Conservation (phyloP, 2,329 filamentous ascomycete species). For the Fusarium euwallaceae region DNA sequence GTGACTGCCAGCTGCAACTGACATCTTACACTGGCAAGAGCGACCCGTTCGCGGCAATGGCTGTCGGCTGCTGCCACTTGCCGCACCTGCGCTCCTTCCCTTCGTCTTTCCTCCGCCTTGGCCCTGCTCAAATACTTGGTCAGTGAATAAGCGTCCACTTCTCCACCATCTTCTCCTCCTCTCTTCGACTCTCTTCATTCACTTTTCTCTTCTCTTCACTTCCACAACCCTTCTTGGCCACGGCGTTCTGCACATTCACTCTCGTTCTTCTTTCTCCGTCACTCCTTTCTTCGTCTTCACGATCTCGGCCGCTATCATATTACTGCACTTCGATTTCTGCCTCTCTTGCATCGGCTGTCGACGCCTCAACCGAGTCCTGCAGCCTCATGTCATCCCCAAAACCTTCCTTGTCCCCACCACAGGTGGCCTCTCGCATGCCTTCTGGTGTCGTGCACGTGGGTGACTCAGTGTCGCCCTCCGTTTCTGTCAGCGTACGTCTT, state of each 20-base stretch:
- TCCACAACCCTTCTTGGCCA: conserved; percentile 35
- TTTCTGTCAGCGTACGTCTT: conserved; percentile 37
- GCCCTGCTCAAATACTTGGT: conserved; percentile 37
- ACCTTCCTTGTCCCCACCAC: conserved; percentile 46
- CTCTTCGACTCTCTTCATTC: conserved; percentile 21
- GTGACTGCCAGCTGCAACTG: conserved; percentile 24
- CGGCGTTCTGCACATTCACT: conserved; percentile 40
- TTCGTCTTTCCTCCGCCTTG: conserved; percentile 32
- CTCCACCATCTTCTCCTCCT: conserved; percentile 27
- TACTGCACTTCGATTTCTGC: conserved; percentile 16
- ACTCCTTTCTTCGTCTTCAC: conserved; percentile 45
- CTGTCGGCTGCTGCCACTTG: conserved; percentile 35
- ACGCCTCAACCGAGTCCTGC: conserved; percentile 10
- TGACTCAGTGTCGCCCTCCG: conserved; percentile 27
- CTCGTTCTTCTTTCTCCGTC: conserved; percentile 49
- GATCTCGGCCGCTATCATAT: conserved; percentile 46
- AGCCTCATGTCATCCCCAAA: conserved; percentile 50
- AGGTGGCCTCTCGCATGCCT: conserved; percentile 37
- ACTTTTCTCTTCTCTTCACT: conserved; percentile 26
- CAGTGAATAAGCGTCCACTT: conserved; percentile 47
- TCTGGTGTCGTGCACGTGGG: conserved; percentile 29
- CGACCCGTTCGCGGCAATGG: conserved; percentile 25
- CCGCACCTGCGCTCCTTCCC: conserved; percentile 41
- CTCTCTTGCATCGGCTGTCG: conserved; percentile 17
- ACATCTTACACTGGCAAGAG: conserved; percentile 3